These are phyloP conservation scores for Penicillium sp. DNA, from an alignment of 2,329 filamentous ascomycete species.

Conservation along the genomic window DNA sequence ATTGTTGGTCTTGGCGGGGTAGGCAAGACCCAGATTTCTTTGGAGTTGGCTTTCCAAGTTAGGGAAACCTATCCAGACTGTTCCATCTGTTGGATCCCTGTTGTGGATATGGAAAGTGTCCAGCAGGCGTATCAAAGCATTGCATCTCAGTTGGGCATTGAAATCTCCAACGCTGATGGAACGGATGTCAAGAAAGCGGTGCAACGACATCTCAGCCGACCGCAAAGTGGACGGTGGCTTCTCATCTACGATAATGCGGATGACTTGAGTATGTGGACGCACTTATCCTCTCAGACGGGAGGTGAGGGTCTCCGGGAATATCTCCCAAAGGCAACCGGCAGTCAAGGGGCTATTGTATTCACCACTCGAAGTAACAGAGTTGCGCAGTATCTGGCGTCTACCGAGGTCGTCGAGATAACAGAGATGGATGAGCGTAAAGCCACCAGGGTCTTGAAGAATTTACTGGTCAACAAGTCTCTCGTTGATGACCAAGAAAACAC, in stretches of 20 bases:
- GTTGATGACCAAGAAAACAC: constrained; percentile 11
- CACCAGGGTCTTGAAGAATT: constrained; percentile 12
- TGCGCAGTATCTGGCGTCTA: constrained; percentile 16
- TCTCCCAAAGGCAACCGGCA: constrained; percentile 15
- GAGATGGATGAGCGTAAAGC: constrained; percentile 17
- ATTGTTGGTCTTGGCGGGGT: constrained; percentile 19
- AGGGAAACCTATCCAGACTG: constrained; percentile 17
- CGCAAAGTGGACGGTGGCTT: constrained; percentile 22
- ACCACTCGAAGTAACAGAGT: constrained; percentile 28
- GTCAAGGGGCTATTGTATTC: constrained; percentile 28
- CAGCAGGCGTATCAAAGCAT: constrained; percentile 25
- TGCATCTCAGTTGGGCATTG: constrained; percentile 12
- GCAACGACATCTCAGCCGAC: constrained; percentile 12
- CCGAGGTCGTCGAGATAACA: constrained; percentile 17
- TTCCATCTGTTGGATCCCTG: constrained; percentile 32
- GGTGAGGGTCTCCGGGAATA: neutral
- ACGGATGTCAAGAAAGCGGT: constrained; percentile 14
- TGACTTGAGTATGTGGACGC: constrained; percentile 22
- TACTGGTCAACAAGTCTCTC: constrained; percentile 14
- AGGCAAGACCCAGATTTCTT: constrained; percentile 30
- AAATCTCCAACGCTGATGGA: neutral
- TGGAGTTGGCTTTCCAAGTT: constrained; percentile 26
- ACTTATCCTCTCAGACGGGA: neutral
- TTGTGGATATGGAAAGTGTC: constrained; percentile 19
- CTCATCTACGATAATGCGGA: constrained; percentile 33